Conservation (phyloP, 2,329 filamentous ascomycete species). For the Trichoderma simmonsii region DNA sequence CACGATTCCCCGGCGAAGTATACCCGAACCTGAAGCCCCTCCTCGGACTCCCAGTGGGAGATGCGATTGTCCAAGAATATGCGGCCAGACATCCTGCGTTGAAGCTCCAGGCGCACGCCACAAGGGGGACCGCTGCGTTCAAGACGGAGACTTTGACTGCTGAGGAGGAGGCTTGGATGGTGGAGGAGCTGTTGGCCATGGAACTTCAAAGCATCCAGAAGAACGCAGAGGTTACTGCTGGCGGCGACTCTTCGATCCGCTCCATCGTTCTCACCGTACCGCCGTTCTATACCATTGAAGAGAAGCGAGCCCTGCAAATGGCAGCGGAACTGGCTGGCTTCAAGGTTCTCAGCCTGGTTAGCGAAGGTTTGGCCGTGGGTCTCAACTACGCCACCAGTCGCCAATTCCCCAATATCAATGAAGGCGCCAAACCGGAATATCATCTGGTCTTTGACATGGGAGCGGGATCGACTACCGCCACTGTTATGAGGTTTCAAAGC, state of each 20-base stretch:
- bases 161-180: slow-evolving; percentile 65
- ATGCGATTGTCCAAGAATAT: slow-evolving; percentile 66
- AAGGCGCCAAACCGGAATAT: slow-evolving; percentile 82
- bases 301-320: slow-evolving; percentile 80
- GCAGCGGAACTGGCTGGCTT: slow-evolving; percentile 86
- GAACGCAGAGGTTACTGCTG: slow-evolving; percentile 82
- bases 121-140: slow-evolving; percentile 72
- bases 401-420: slow-evolving; percentile 79
- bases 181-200: slow-evolving; percentile 96
- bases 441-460: slow-evolving; percentile 98
- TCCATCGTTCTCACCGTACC: slow-evolving; percentile 89
- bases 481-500: slow-evolving; percentile 84
- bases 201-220: slow-evolving; percentile 85
- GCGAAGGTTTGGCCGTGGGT: slow-evolving; percentile 87
- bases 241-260: slow-evolving; percentile 67
- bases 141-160: slow-evolving; percentile 66
- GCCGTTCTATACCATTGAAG: slow-evolving; percentile 83
- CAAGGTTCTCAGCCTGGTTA: slow-evolving; percentile 79
- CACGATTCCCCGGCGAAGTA: slow-evolving; percentile 87
- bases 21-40: slow-evolving; percentile 92
- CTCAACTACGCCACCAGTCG: slow-evolving; percentile 92
- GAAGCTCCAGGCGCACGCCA: slow-evolving; percentile 58
- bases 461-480: slow-evolving; percentile 88
- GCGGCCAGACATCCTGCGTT: slow-evolving; percentile 74
- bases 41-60: slow-evolving; percentile 67